Base-by-base conservation (phyloP, 1,139 yeast species). In the Candida sanyaensis region DNA sequence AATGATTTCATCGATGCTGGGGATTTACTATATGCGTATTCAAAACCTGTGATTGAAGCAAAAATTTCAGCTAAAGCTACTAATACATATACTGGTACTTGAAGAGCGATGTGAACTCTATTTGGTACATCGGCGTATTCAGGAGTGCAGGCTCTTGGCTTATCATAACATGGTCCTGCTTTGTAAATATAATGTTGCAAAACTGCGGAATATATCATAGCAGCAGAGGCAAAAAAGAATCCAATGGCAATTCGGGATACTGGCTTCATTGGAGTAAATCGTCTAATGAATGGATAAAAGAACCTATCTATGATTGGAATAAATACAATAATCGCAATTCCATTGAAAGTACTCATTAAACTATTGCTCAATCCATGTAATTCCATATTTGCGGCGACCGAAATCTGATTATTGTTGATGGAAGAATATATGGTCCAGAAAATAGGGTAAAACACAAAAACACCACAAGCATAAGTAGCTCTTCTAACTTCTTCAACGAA, bases 131-230 rank as follows among this genome's bases (percentile, higher is more conserved):
- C 60, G 11, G 53, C 52, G 49, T 56, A 71, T 34, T 63, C 60
- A 21, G 64, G 62, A 24, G 55, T 61, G 63, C 74, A 67, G 4
- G 43, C 43, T 56, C 63, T 66, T 39, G 93, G 91, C 47, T 60
- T 56, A 52, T 83, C 80, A 56, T 84, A 88, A 77, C 96, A 88
- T 49, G 93, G 92, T 17, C 90, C 89, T 6, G 87, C 73, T 43
- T 68, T 62, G 71, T 89, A 89, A 54, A 90, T 83, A 61, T 73
- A 73, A 62, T 83, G 81, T 69, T 90, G 96, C 55, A 88, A 76
- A 41, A 87, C 83, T n/a, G 96, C 92, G 46, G 96, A 93, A 62
- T 86, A 83, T 29, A 83, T 79, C 84, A 88, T 86, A 32, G 96
- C 79, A 34, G 75, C 59, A 5, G 91, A 68, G 44, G 85, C 90